Evolutionary conservation across 176 grass and related monocot species (phyloP).

Genomic region (Oryza nivara): DNA sequence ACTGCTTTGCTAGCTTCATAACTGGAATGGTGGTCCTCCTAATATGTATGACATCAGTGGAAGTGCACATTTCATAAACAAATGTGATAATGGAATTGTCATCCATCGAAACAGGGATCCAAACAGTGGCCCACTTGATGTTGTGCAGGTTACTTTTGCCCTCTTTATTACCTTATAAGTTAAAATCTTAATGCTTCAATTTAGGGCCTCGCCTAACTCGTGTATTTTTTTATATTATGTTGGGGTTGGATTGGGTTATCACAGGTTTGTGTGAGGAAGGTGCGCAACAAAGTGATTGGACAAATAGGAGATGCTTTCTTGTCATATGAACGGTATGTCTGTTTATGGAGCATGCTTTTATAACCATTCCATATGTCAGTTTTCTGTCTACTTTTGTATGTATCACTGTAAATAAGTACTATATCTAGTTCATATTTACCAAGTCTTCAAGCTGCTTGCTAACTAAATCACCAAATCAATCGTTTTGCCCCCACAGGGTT

Average conservation of each 20-base stretch:
- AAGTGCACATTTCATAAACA: constrained; percentile 98
- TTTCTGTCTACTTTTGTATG: not conserved
- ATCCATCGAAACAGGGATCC: constrained; percentile 79
- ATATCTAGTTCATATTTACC: not conserved
- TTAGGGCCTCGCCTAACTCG: not conserved
- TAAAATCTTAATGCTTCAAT: not conserved
- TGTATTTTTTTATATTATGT: not conserved
- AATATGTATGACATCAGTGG: constrained; percentile 98
- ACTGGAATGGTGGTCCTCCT: constrained; percentile 79
- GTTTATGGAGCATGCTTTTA: not conserved
- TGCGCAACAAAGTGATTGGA: constrained; percentile 91
- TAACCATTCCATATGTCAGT: constrained; percentile 2
- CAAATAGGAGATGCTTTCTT: constrained; percentile 84
- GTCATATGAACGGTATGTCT: constrained; percentile 74
- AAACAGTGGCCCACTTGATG: constrained; percentile 68
- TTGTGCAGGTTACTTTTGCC: constrained; percentile 64
- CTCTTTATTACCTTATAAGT: not conserved
- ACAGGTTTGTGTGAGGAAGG: constrained; percentile 93
- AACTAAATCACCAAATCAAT: not conserved
- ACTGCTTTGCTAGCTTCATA: constrained; percentile 67
- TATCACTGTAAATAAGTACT: not conserved
- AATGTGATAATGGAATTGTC: constrained; percentile 99
- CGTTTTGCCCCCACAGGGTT: constrained; percentile 46
- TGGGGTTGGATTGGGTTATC: not conserved
- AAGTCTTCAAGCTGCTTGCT: not conserved